These are phyloP conservation scores for Rhododendron ferrugineum DNA, from an alignment of 148 eudicot species.

Conservation along the genomic window DNA sequence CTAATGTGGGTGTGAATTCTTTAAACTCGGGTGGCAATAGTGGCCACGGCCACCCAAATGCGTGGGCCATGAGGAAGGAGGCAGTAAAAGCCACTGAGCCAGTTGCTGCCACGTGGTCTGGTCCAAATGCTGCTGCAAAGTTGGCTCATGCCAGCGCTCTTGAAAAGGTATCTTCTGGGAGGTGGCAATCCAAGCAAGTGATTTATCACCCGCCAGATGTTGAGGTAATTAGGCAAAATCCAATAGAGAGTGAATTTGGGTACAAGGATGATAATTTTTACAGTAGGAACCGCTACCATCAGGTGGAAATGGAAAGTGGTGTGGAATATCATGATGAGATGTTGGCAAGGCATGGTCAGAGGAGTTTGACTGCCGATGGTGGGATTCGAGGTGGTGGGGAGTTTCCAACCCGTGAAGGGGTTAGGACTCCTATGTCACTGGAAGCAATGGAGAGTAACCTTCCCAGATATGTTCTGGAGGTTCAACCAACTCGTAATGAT, in stretches of 20 bases:
- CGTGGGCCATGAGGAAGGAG: constrained; percentile 75
- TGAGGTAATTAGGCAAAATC: constrained; percentile 50
- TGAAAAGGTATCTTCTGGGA: constrained; percentile 85
- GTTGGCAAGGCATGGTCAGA: constrained; percentile 43
- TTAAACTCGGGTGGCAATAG: constrained; percentile 21
- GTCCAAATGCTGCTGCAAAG: constrained; percentile 55
- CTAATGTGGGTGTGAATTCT: constrained; percentile 24
- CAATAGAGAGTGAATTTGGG: constrained; percentile 28
- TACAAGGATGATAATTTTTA: constrained; percentile 27
- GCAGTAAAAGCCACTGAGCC: constrained; percentile 29
- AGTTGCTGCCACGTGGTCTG: constrained; percentile 32
- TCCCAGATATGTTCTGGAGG: constrained; percentile 28
- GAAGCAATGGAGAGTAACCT: constrained; percentile 35
- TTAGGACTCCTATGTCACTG: constrained; percentile 23
- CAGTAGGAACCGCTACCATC: constrained; percentile 9
- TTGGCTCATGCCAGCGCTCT: constrained; percentile 91
- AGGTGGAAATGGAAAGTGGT: constrained; percentile 21
- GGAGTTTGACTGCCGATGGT: constrained; percentile 38
- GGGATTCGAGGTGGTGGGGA: constrained; percentile 35
- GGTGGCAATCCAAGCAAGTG: constrained; percentile 74
- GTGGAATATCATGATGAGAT: constrained; percentile 31
- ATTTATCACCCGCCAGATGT: constrained; percentile 47
- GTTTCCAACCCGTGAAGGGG: constrained; percentile 36
- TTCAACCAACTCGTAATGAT: constrained; percentile 32
- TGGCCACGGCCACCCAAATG: constrained; percentile 44